Base-by-base conservation (phyloP, 1,284 basidiomycete genomes). In the Pseudozyma flocculosa region DNA sequence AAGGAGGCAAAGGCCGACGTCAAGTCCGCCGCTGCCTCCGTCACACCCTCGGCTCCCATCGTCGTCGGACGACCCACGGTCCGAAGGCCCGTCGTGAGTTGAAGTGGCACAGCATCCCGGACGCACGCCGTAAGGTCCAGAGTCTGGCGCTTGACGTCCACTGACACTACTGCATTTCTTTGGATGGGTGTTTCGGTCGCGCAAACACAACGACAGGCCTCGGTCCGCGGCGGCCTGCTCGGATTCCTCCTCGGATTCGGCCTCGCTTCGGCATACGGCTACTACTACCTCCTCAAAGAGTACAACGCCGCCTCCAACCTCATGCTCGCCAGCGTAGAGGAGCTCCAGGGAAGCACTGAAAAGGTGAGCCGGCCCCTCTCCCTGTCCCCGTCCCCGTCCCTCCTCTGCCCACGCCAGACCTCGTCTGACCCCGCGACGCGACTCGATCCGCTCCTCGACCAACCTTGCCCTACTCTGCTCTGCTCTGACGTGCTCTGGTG, bases 181-280 rank as follows among this genome's bases (percentile, higher is more conserved):
- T n/a, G n/a, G n/a, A n/a, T n/a, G n/a, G n/a, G n/a, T n/a, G n/a
- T n/a, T n/a, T n/a, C n/a, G n/a, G n/a, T n/a, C n/a, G n/a, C n/a
- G n/a, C n/a, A n/a, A n/a, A n/a, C n/a, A n/a, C n/a, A n/a, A n/a
- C n/a, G n/a, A 29, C 26, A 52, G 50, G 43, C 62, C 15, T 52
- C 50, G 5, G 58, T 71, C 1, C 41, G 67, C 2, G 67, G 66
- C 2, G 65, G 63, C 13, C 46, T 94, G 51, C 84, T 92, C 24
- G 92, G 92, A 0, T 94, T 94, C 77, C 80, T 93, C 40, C 85
- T 92, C 70, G 91, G 91, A 0, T 92, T 93, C 81, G 90, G 90
- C 5, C 79, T 90, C 39, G 80, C 80, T 8, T 79, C 89, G 1
- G 86, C 88, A 0, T 85, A 88, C 71, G 90, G 90, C 42, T 87